A percentile compares a stretch with the other conserved stretches of the same genome.
Evolutionary conservation across 495 filamentous ascomycete species (phyloP).

Genomic region (Hyaloscypha finlandica): DNA sequence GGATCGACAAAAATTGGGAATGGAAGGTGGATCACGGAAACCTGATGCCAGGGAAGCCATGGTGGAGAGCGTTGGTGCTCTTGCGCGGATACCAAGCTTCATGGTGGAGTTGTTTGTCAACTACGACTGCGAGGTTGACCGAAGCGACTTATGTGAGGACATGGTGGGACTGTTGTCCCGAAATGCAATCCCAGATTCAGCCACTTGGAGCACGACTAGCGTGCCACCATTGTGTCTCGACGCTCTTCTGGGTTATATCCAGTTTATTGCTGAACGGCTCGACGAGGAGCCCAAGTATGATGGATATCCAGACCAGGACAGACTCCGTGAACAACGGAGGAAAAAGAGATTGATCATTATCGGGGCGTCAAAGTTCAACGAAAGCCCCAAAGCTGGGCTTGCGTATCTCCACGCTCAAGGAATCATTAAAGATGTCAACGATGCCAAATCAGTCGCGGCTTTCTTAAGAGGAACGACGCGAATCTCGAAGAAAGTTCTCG

Average conservation of each 20-base stretch:
- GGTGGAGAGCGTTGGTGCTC: conserved; percentile 92
- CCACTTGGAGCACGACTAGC: conserved; percentile 98
- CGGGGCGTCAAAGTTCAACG: conserved; percentile 91
- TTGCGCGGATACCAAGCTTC: conserved; percentile 89
- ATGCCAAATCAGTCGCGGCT: conserved; percentile 71
- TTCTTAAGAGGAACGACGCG: conserved; percentile 86
- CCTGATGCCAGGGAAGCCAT: conserved; percentile 96
- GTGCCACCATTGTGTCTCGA: conserved; percentile 95
- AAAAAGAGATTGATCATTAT: conserved; percentile 87
- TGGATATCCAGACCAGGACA: conserved; percentile 65
- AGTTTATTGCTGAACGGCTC: conserved; percentile 85
- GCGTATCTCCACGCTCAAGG: conserved; percentile 81
- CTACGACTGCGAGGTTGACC: conserved; percentile 95
- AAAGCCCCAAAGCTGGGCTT: conserved; percentile 87
- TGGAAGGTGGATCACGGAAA: conserved; percentile 89
- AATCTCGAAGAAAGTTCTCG: conserved; percentile 86
- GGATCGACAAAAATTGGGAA: conserved; percentile 87
- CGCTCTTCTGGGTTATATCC: conserved; percentile 84
- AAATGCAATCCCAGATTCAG: conserved; percentile 95
- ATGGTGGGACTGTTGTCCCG: conserved; percentile 89
- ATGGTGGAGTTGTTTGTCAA: conserved; percentile 97
- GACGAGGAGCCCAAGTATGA: conserved; percentile 66
- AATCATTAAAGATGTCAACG: conserved; percentile 73
- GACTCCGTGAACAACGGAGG: conserved; percentile 66
- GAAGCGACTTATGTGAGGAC: conserved; percentile 91